Conservation (phyloP, 768 basidiomycete species). For the Sarcomyxa edulis region DNA sequence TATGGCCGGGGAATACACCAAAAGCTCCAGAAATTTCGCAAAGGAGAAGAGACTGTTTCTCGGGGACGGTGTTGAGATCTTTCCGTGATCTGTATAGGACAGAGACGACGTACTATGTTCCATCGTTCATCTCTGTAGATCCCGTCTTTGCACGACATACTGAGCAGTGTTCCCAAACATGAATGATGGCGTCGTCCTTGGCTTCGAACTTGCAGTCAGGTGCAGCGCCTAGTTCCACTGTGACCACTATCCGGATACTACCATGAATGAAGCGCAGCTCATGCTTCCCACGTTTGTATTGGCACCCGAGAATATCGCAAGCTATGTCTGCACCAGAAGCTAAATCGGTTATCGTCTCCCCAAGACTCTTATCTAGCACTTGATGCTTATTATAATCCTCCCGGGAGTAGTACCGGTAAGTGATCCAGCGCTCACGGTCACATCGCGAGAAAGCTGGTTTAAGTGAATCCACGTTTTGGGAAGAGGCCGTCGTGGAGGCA, state of each 20-base stretch:
- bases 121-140: conserved; percentile 35
- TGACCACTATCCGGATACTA: conserved; percentile 23
- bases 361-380: conserved; percentile 32
- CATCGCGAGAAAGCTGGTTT: conserved; percentile 27
- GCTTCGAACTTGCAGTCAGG: conserved; percentile 7
- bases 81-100: too few species aligned
- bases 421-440: conserved; percentile 42
- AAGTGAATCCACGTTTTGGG: conserved; percentile 10
- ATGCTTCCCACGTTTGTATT: conserved; percentile 33
- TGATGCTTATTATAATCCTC: conserved; percentile 7
- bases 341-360: conserved; percentile 33
- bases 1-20: conserved; percentile 39
- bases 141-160: conserved; percentile 35
- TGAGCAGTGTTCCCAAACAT: conserved; percentile 46
- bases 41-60: conserved; percentile 46
- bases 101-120: conserved; percentile 42
- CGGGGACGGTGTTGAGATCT: too few species aligned
- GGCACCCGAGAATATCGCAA: conserved; percentile 32
- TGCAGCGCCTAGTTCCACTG: conserved; percentile 12
- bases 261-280: conserved; percentile 39
- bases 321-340: conserved; percentile 23
- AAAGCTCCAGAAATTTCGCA: conserved; percentile 52
- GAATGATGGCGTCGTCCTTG: conserved; percentile 18
- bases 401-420: conserved; percentile 44
- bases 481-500: conserved; percentile 9